Base-by-base conservation (phyloP, 345 rosid species). In the Syzygium aqueum region DNA sequence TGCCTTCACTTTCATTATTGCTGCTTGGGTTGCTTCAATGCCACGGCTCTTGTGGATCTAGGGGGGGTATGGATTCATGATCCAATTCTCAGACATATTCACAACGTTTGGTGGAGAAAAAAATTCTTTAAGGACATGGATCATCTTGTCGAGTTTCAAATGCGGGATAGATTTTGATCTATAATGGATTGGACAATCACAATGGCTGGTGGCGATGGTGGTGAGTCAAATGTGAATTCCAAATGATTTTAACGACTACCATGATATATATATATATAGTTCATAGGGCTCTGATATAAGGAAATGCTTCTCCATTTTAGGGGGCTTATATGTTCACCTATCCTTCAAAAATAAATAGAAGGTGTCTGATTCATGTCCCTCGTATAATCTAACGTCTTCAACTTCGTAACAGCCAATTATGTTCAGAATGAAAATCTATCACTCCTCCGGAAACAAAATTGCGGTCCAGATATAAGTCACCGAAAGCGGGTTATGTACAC, bases 281-380 rank as follows among this genome's bases (percentile, higher is more conserved):
- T 37, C 7, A 4, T 37, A 37, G 2, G 27, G 49, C 27, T 37
- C 0, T 19, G 25, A 37, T 73, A 14, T 37, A 19, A 17, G 78
- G 21, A 17, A 67, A 8, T 33, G 33, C 33, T 33, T 67, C 0
- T 33, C 0, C 7, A 0, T 67, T 30, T 7, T 0, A 67, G 3
- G 43, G 8, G 67, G 19, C 5, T 63, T 3, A 16, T 33, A 37
- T 73, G 27, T 73, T 19, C 27, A 37, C 14, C 1, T 0, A 73
- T 9, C 80, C 8, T 33, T 73, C 1, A 19, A 0, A 37, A 73
- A 33, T 33, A 8, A 8, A 4, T 23, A 9, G 5, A 67, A 33
- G 46, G 19, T 73, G 25, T 4, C 25, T 5, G 22, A 5, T 13
- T 73, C 46, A 4, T 17, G 49, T 17, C 49, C 25, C 40, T 9